A percentile compares a stretch with the other conserved stretches of the same genome.
Conservation (phyloP, 228 moss, liverwort and hornwort genomes). For the Sphagnum magellanicum region DNA sequence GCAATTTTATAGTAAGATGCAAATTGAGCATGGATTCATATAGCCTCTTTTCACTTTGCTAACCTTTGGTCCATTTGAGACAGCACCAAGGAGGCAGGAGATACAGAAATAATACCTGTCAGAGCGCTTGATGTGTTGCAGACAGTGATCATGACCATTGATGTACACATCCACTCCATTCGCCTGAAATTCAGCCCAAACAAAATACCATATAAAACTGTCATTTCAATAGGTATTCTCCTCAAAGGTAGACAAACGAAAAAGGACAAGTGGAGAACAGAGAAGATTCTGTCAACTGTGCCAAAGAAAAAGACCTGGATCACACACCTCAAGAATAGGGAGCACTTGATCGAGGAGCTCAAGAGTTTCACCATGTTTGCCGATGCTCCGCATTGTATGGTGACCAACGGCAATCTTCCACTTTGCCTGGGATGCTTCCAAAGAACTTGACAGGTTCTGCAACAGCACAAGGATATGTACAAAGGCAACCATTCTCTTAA, state of each 20-base stretch:
- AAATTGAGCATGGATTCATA: too few species aligned
- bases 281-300: too few species aligned
- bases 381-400: constrained; percentile 41
- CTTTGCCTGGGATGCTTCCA: constrained; percentile 23
- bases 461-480: not conserved
- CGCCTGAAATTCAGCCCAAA: constrained; percentile 13
- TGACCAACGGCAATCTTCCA: constrained; percentile 51
- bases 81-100: not conserved
- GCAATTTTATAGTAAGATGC: too few species aligned
- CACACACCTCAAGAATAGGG: constrained; percentile 28
- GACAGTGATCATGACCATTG: constrained; percentile 45
- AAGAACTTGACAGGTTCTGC: constrained; percentile 21
- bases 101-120: constrained; percentile 20
- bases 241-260: too few species aligned
- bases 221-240: too few species aligned
- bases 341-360: constrained; percentile 28
- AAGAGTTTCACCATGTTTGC: constrained; percentile 22
- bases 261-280: too few species aligned
- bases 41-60: too few species aligned
- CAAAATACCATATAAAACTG: not conserved
- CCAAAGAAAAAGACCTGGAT: not conserved
- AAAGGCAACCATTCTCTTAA: too few species aligned
- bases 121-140: constrained; percentile 30
- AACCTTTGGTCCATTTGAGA: too few species aligned
- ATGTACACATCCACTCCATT: constrained; percentile 33